Base-by-base conservation (phyloP, 139 green algal species). In the Picochlorum sp. region DNA sequence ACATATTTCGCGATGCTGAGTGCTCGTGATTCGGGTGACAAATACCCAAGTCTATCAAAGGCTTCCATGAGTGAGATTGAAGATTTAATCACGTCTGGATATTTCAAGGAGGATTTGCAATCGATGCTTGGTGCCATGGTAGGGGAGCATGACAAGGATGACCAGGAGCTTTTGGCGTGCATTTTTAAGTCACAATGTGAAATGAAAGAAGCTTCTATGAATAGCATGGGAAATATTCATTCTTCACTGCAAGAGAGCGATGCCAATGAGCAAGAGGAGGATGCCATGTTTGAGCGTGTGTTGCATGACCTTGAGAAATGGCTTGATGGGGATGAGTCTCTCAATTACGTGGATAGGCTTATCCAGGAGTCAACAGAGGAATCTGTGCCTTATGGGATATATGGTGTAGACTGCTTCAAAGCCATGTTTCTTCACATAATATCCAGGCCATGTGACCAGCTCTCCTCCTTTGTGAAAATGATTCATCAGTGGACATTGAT, bases 1-100 rank as follows among this genome's bases (percentile, higher is more conserved):
- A 72, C 68, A 8, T 92, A 82, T 80, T 76, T 92, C 63, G 72
- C 86, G 26, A 77, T 61, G 16, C 60, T 63, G 21, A 38, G 75
- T 51, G 66, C 78, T 24, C 61, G 69, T 45, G 57, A 82, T 26
- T 68, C 77, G 18, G 70, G 61, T 1, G 70, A 76, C 37, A 60
- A 51, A 13, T 45, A 54, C 8, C 16, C 11, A 6, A 21, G 47
- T 26, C 6, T 54, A 54, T 26, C 16, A 20, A 44, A 51, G 16
- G 47, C 23, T 49, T 60, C 37, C n/a, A 38, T 38, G 9, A 28
- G n/a, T 9, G 47, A 26, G 16, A 21, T 54, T 26, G n/a, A 26
- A 21, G 47, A 54, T 21, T 20, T 54, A 9, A 20, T 54, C 47
- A 54, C n/a, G 47, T 20, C 16, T 54, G n/a, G n/a, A 20, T 54